Conservation (phyloP, 225 moss, liverwort and hornwort genomes). For the Takakia lepidozioides region DNA sequence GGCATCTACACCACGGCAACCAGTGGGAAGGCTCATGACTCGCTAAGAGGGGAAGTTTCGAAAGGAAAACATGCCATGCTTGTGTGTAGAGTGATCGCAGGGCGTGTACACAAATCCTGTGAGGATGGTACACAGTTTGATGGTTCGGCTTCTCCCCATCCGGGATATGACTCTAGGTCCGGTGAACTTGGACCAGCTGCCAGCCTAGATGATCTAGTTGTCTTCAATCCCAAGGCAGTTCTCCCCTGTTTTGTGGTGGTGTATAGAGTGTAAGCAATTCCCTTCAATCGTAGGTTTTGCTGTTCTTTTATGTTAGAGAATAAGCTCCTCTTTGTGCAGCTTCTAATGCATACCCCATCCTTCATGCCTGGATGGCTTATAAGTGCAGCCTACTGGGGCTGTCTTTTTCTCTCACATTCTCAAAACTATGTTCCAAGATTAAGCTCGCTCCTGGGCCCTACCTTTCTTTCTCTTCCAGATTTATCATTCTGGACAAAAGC, state of each 20-base stretch:
- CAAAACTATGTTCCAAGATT: too few species aligned
- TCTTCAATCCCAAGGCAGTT: constrained; percentile 71
- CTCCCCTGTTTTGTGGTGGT: constrained; percentile 88
- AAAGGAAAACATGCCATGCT: constrained; percentile 76
- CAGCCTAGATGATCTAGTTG: constrained; percentile 65
- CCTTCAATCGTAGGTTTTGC: too few species aligned
- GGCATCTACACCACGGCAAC: constrained; percentile 82
- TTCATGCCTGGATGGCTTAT: too few species aligned
- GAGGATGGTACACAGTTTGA: constrained; percentile 12
- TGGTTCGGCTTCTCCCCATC: background rate
- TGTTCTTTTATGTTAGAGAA: too few species aligned
- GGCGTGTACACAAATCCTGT: constrained; percentile 44
- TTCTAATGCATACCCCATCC: too few species aligned
- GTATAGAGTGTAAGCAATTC: too few species aligned
- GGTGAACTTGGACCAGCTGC: constrained; percentile 43
- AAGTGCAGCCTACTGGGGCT: too few species aligned
- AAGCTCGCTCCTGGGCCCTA: too few species aligned
- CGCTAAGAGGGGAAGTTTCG: constrained; percentile 45
- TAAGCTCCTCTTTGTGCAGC: too few species aligned
- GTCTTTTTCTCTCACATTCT: too few species aligned
- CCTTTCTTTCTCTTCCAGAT: too few species aligned
- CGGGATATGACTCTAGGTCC: constrained; percentile 67
- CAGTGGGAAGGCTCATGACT: constrained; percentile 64
- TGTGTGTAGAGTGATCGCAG: constrained; percentile 90
- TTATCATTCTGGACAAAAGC: too few species aligned